Evolutionary conservation across 2,329 filamentous ascomycete genomes (phyloP), one percentile per base, ranked within the genome.

Genomic region (Aspergillus thermomutatus): DNA sequence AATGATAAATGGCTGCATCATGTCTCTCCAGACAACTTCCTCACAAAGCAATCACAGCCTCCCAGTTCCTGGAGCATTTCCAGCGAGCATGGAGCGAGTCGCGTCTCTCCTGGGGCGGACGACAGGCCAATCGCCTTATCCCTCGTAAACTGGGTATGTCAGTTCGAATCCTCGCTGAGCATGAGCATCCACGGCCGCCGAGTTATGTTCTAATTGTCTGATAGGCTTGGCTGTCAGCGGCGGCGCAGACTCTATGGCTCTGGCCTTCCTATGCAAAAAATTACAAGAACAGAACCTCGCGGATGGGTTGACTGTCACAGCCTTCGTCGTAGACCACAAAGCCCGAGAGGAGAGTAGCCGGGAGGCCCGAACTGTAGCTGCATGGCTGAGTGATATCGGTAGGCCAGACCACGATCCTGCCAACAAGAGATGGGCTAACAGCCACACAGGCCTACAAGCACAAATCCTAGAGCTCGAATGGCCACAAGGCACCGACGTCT

Each of bases 201-300:
- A 27, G 11, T 14, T 14, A 11, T 37, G 14, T 37, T 14, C n/a
- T 41, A 23, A 9, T n/a, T n/a, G 41, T 58, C 10, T 43, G 25
- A 21, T 60, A 90, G 88, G 83, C 53, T 78, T 97, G 57, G 94
- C 92, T 17, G 80, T 97, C 59, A 97, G 92, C 69, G 94, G 94
- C 25, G 94, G 94, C 7, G 90, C 94, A 41, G 94, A 99, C 74
- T 97, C 93, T n/a, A 99, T 97, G 92, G 93, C 93, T 27, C 80
- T 99, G 58, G 91, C 92, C 54, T 86, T 80, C 58, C 82, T 97
- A 37, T 90, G 89, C 69, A 81, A 80, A 50, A 73, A 78, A 48
- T 61, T 75, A 55, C 31, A 57, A 64, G 5, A 21, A 46, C 19
- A 31, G 14, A 61, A 55, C 25, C 55, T 64, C 17, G 52, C 62